A percentile compares a stretch with the other conserved stretches of the same genome.
These are phyloP conservation scores for Diaporthe destruens DNA, from an alignment of 2,329 filamentous ascomycete species.

Conservation along the genomic window DNA sequence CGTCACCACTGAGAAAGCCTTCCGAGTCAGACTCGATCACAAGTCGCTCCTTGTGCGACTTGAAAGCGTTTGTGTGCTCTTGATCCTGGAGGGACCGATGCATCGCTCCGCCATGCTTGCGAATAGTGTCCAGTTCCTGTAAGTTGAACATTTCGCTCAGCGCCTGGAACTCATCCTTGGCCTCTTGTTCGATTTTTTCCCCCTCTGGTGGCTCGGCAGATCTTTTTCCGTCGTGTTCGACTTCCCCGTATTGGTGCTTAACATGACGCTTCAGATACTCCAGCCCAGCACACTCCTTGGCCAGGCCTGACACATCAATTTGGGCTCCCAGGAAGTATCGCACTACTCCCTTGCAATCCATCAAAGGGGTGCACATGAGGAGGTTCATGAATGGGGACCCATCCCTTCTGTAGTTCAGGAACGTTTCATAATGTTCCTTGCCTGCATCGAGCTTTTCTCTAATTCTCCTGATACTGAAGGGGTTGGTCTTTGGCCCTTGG, in stretches of 20 bases:
- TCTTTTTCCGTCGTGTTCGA: conserved; percentile 47
- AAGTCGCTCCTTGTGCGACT: conserved; percentile 55
- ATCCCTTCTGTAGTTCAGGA: conserved; percentile 81
- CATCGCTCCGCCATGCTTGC: conserved; percentile 73
- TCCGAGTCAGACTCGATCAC: conserved; percentile 49
- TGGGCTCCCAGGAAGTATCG: conserved; percentile 79
- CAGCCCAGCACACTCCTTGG: conserved; percentile 74
- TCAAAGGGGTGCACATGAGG: conserved; percentile 77
- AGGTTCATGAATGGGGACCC: conserved; percentile 83
- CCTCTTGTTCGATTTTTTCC: conserved; percentile 23
- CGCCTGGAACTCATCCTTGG: conserved; percentile 74
- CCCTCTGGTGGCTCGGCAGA: neutral
- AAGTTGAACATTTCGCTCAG: conserved; percentile 79
- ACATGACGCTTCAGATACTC: conserved; percentile 70
- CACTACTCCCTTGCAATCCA: conserved; percentile 74
- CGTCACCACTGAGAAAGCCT: neutral
- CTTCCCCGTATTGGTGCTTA: conserved; percentile 47
- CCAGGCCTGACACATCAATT: conserved; percentile 76
- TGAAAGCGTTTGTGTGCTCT: conserved; percentile 51
- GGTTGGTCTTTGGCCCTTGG: conserved; percentile 79
- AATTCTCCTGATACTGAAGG: conserved; percentile 71
- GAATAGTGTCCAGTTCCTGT: conserved; percentile 73
- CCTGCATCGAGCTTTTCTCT: conserved; percentile 71
- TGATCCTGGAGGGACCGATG: conserved; percentile 59
- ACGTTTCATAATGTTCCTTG: conserved; percentile 78